phyloP scores from a whole-genome alignment of 2,329 filamentous ascomycete species.

The Cadophora sp. region DNA sequence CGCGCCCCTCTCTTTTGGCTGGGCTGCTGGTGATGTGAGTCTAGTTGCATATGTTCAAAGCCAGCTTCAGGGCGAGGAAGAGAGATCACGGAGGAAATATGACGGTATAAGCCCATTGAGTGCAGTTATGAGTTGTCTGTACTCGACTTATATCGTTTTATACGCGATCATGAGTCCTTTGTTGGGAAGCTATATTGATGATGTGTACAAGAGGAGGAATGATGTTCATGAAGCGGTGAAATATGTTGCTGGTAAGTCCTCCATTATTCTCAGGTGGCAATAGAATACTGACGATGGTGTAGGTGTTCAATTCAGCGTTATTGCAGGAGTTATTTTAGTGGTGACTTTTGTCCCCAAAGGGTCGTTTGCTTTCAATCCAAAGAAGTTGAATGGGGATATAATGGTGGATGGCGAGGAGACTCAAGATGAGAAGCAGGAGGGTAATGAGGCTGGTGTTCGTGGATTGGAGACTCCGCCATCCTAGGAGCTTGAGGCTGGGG shows the following conservation, averaged over 20 bases:
- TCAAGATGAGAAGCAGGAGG: not conserved
- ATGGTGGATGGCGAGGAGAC: not conserved
- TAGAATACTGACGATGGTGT: not conserved
- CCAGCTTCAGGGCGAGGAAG: not conserved
- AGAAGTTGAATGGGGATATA: not conserved
- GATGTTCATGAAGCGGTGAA: conserved; percentile 8
- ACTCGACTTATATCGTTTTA: conserved; percentile 9
- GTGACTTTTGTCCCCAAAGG: conserved; percentile 10
- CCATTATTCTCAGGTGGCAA: no score
- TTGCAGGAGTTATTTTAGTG: not conserved
- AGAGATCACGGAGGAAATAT: not conserved
- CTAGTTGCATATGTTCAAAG: conserved; percentile 13
- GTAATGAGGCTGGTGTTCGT: not conserved
- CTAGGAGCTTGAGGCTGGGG: not conserved
- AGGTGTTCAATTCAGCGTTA: conserved; percentile 3
- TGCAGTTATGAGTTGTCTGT: conserved; percentile 15
- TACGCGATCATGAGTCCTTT: conserved; percentile 14
- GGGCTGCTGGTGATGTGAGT: conserved; percentile 17
- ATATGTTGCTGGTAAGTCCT: conserved; percentile 11
- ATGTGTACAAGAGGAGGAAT: not conserved
- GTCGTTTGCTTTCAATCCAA: not conserved
- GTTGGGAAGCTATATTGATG: conserved; percentile 6
- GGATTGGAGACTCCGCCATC: not conserved
- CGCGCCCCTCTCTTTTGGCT: conserved; percentile 9
- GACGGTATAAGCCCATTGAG: conserved; percentile 1